A percentile compares a stretch with the other conserved stretches of the same genome.
phyloP scores from a whole-genome alignment of 2,329 filamentous ascomycete species.

The Venturia asperata region DNA sequence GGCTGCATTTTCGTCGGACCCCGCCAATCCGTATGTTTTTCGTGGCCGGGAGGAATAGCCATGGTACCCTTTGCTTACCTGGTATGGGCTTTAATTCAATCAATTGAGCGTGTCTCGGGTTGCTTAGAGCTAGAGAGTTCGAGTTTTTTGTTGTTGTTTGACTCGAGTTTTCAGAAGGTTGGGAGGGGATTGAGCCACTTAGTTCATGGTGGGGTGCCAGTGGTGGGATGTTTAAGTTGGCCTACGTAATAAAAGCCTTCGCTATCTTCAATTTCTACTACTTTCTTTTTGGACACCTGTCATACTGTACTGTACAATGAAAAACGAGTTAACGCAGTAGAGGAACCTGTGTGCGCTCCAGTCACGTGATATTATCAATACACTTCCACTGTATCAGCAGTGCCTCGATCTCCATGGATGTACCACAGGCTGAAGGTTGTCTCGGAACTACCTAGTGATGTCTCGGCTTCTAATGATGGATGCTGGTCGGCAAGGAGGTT shows the following conservation, averaged over 20 bases:
- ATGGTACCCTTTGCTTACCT: constrained; percentile 5
- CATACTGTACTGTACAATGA: not conserved
- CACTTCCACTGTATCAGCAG: not conserved
- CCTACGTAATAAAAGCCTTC: not conserved
- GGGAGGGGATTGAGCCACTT: not conserved
- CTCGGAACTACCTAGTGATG: not conserved
- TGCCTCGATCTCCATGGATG: not conserved
- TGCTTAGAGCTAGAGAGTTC: not conserved
- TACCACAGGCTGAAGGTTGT: not conserved
- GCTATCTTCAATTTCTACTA: not conserved
- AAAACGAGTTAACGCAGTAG: not conserved
- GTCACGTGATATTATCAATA: not conserved
- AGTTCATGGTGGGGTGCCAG: not conserved
- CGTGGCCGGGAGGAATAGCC: not conserved
- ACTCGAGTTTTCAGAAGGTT: not conserved
- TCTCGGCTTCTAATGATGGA: not conserved
- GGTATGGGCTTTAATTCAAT: not conserved
- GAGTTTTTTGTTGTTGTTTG: not conserved
- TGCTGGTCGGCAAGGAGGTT: not conserved
- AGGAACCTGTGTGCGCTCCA: not conserved
- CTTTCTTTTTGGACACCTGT: not conserved
- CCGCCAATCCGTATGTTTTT: not conserved
- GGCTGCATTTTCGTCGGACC: not conserved
- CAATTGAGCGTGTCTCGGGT: not conserved
- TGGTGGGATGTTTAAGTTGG: not conserved